Evolutionary conservation across 805 yeast genomes (phyloP).

Genomic region (Ogataea neopini): DNA sequence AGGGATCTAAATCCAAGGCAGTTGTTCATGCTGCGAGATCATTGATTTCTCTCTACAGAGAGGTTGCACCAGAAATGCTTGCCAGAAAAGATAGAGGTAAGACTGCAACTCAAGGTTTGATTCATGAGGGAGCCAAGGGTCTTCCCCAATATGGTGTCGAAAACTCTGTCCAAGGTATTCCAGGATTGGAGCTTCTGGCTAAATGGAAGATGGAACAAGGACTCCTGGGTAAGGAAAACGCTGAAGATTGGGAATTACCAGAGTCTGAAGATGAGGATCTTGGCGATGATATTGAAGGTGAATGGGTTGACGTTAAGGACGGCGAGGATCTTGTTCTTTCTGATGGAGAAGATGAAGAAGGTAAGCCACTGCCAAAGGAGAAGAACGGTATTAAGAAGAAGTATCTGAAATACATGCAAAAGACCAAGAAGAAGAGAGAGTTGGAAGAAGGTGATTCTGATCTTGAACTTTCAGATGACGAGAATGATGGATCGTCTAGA

Average conservation of each 20-base stretch:
- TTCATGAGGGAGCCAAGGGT: conserved; percentile 51
- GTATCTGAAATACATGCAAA: conserved; percentile 35
- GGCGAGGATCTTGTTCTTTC: conserved; percentile 70
- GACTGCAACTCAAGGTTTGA: conserved; percentile 79
- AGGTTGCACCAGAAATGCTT: conserved; percentile 95
- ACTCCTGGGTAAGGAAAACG: conserved; percentile 52
- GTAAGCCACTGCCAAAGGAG: conserved; percentile 36
- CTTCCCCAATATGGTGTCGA: conserved; percentile 76
- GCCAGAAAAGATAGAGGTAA: conserved; percentile 91
- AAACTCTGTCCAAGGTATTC: conserved; percentile 67
- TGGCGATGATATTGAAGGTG: conserved; percentile 71
- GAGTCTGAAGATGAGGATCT: conserved; percentile 53
- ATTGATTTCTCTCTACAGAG: conserved; percentile 82
- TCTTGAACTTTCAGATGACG: conserved; percentile 51
- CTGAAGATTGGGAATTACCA: conserved; percentile 64
- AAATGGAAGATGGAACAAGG: conserved; percentile 76
- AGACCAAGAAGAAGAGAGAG: conserved; percentile 33
- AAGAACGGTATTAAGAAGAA: conserved; percentile 37
- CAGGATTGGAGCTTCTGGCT: conserved; percentile 87
- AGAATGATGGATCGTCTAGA: conserved; percentile 35
- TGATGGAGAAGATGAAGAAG: conserved; percentile 48
- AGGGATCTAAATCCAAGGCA: conserved; percentile 90
- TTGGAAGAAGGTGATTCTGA: conserved; percentile 44
- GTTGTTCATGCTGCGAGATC: conserved; percentile 94
- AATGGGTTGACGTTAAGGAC: conserved; percentile 87